Evolutionary conservation across 306 rosid genomes (phyloP).

Genomic region (Cicer arietinum): DNA sequence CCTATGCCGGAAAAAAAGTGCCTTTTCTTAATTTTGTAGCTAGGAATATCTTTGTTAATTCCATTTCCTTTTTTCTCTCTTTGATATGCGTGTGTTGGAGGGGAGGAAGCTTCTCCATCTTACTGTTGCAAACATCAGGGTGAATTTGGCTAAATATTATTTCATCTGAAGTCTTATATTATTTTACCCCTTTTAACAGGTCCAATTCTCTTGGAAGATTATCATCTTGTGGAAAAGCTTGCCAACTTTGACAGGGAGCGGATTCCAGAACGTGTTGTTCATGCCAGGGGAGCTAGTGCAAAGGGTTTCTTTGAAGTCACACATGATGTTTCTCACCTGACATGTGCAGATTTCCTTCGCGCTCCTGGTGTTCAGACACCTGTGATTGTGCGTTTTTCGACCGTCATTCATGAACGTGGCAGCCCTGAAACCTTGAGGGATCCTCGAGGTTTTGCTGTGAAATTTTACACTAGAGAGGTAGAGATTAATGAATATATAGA

Average conservation of each 20-base stretch:
- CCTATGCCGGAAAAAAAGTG: not conserved
- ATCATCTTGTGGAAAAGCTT: conserved; percentile 90
- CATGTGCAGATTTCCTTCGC: conserved; percentile 95
- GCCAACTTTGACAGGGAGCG: conserved; percentile 90
- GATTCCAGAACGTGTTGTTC: conserved; percentile 95
- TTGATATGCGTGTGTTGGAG: not conserved
- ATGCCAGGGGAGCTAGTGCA: conserved; percentile 99
- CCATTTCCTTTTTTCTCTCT: not conserved
- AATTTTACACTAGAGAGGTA: conserved; percentile 93
- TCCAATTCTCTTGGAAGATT: conserved; percentile 95
- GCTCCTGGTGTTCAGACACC: conserved; percentile 98
- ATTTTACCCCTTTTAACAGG: conserved; percentile 54
- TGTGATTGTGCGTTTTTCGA: conserved; percentile 89
- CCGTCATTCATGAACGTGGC: conserved; percentile 96
- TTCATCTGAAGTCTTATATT: conserved; percentile 10
- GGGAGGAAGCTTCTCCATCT: conserved; percentile 19
- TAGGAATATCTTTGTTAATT: not conserved
- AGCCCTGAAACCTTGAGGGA: conserved; percentile 96
- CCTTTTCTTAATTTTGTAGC: not conserved
- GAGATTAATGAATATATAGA: not conserved
- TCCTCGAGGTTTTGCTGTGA: conserved; percentile 89
- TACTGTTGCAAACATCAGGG: not conserved
- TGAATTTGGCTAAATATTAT: conserved; percentile 12
- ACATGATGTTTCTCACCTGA: conserved; percentile 79
- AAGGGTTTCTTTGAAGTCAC: conserved; percentile 99